Conservation (phyloP, 495 filamentous ascomycete genomes). For the Aspergillus ostianus region DNA sequence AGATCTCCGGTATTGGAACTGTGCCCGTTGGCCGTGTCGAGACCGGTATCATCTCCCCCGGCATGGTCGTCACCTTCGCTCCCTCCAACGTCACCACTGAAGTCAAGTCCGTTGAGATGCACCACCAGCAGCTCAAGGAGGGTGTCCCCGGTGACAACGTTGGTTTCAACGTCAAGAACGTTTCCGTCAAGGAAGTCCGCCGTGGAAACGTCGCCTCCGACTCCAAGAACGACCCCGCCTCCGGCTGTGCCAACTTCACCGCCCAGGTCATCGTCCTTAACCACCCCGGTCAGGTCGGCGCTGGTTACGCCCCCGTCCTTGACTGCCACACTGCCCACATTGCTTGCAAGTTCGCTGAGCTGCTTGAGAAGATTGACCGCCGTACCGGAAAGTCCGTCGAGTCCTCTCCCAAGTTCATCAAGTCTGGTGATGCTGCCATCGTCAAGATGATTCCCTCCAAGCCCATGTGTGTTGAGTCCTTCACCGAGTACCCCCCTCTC, state of each 20-base stretch:
- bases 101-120: slow-evolving; percentile 99
- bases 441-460: slow-evolving; percentile 99
- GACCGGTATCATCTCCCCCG: slow-evolving; percentile 96
- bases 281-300: slow-evolving; percentile 99
- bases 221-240: slow-evolving; percentile 98
- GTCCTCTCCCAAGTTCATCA: slow-evolving; percentile 93
- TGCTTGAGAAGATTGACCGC: slow-evolving; percentile 99
- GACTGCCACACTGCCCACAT: slow-evolving; percentile 99
- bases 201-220: slow-evolving; percentile 99
- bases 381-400: slow-evolving; percentile 99
- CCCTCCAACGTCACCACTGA: slow-evolving; percentile 99
- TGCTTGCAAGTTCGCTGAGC: slow-evolving; percentile 99
- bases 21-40: slow-evolving; percentile 99
- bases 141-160: slow-evolving; percentile 99
- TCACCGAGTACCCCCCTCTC: slow-evolving; percentile 98
- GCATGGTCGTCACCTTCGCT: slow-evolving; percentile 88
- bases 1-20: slow-evolving; percentile 99
- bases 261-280: slow-evolving; percentile 99
- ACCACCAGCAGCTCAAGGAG: slow-evolving; percentile 98
- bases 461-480: slow-evolving; percentile 99
- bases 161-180: slow-evolving; percentile 99
- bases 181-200: slow-evolving; percentile 99
- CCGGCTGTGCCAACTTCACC: slow-evolving; percentile 87
- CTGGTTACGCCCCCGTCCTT: slow-evolving; percentile 96
- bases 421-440: slow-evolving; percentile 99